These are phyloP conservation scores for Alternaria atra DNA, from an alignment of 2,329 filamentous ascomycete species.

Conservation along the genomic window DNA sequence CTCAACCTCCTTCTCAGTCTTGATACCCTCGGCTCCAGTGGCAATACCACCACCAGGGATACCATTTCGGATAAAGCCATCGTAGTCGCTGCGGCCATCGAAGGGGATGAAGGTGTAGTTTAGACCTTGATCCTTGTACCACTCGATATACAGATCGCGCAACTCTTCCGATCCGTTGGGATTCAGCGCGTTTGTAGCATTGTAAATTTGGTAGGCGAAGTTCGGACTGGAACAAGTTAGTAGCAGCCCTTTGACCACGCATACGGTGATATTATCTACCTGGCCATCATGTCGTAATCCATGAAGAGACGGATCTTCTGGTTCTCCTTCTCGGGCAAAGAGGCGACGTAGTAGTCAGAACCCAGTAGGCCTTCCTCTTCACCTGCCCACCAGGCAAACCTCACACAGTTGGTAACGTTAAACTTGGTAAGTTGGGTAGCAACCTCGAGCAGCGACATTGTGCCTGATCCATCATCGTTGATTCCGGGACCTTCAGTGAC, in stretches of 20 bases:
- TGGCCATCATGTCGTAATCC: constrained; percentile 57
- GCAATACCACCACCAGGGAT: constrained; percentile 54
- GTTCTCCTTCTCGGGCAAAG: constrained; percentile 47
- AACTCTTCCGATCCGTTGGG: constrained; percentile 50
- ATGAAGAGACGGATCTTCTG: constrained; percentile 54
- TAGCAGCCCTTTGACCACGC: background rate
- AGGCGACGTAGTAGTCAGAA: constrained; percentile 51
- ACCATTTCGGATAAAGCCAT: constrained; percentile 52
- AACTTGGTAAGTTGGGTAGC: constrained; percentile 52
- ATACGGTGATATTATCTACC: background rate
- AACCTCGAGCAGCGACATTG: constrained; percentile 52
- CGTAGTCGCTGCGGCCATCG: constrained; percentile 54
- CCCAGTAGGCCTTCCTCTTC: constrained; percentile 54
- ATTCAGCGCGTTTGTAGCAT: constrained; percentile 50
- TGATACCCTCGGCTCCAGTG: constrained; percentile 54
- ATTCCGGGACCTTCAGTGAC: constrained; percentile 54
- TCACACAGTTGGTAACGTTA: constrained; percentile 51
- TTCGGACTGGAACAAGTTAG: constrained; percentile 35
- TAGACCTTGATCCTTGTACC: constrained; percentile 48
- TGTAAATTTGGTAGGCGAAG: constrained; percentile 53
- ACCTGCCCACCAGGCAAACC: constrained; percentile 53
- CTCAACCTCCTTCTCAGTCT: constrained; percentile 49
- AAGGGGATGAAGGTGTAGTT: constrained; percentile 53
- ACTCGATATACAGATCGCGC: constrained; percentile 50
- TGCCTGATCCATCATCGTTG: constrained; percentile 54